A percentile compares a stretch with the other conserved stretches of the same genome.
phyloP scores from a whole-genome alignment of 2,329 filamentous ascomycete genomes.

The Hyphodiscus sp. region DNA sequence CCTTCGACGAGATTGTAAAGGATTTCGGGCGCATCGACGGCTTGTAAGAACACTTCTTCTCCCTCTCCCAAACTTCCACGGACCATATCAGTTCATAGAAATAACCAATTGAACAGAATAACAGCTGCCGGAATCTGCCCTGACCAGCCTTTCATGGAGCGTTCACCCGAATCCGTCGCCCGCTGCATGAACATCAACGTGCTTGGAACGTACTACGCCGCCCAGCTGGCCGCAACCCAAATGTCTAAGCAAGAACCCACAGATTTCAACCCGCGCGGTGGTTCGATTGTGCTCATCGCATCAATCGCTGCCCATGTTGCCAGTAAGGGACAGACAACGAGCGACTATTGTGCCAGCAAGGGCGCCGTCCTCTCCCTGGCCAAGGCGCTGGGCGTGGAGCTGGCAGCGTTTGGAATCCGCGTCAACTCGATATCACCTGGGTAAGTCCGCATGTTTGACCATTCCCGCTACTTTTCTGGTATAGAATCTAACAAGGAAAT shows the following conservation, averaged over 20 bases:
- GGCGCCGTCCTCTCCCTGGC: constrained; percentile 41
- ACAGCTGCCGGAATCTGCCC: constrained; percentile 27
- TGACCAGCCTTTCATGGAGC: constrained; percentile 27
- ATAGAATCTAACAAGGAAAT: background rate
- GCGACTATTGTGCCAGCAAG: constrained; percentile 41
- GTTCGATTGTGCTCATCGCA: constrained; percentile 31
- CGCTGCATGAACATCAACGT: constrained; percentile 16
- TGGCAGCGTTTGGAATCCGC: constrained; percentile 27
- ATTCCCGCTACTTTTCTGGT: too few relatives aligned
- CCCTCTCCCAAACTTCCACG: background rate
- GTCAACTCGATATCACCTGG: constrained; percentile 31
- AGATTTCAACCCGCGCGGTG: constrained; percentile 20
- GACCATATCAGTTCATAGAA: background rate
- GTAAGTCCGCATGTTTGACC: constrained; percentile 14
- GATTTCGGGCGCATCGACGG: constrained; percentile 22
- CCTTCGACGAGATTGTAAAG: constrained; percentile 17
- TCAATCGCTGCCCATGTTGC: constrained; percentile 30
- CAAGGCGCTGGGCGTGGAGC: constrained; percentile 32
- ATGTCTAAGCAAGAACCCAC: constrained; percentile 28
- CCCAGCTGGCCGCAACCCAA: constrained; percentile 29
- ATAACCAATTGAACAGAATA: constrained; percentile 12
- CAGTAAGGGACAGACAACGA: constrained; percentile 28
- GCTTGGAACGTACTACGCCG: constrained; percentile 27
- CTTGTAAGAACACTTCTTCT: constrained; percentile 5
- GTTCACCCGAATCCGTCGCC: background rate